phyloP scores from a whole-genome alignment of 1,139 yeast genomes.

The Saccharomyces hybrid region DNA sequence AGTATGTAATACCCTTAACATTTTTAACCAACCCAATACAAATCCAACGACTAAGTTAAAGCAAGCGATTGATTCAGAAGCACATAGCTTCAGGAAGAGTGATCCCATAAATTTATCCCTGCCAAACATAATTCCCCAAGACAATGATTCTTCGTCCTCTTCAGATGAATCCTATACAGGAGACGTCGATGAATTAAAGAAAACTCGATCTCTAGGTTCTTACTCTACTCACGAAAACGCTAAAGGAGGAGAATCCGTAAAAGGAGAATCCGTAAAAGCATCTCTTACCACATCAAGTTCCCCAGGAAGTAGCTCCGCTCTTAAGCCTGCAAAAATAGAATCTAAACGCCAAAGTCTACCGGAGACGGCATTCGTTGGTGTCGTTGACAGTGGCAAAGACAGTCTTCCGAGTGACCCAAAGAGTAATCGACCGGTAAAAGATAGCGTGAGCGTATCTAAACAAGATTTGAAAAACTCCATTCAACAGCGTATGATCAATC shows the following conservation, averaged over 20 bases:
- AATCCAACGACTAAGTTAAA: neutral
- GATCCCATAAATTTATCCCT: neutral
- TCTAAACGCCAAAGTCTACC: neutral
- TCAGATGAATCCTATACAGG: neutral
- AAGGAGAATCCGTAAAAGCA: neutral
- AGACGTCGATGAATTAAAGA: neutral
- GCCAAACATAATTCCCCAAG: neutral
- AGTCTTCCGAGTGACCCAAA: neutral
- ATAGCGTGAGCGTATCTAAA: neutral
- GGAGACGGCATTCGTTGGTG: neutral
- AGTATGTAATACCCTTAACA: conserved; percentile 12
- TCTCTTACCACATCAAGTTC: neutral
- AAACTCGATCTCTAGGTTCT: neutral
- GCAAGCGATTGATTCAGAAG: neutral
- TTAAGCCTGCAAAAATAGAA: neutral
- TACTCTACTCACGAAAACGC: neutral
- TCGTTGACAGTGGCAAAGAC: neutral
- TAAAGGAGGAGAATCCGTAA: neutral
- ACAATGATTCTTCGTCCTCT: neutral
- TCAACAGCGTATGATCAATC: conserved; percentile 2
- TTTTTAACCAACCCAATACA: neutral
- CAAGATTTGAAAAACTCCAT: conserved; percentile 2
- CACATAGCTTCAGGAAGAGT: neutral
- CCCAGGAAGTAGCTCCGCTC: neutral
- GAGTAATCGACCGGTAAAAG: neutral